Evolutionary conservation across 1,139 yeast species (phyloP), one percentile per base, ranked within the genome.

Genomic region (Blastobotrys malaysiensis): DNA sequence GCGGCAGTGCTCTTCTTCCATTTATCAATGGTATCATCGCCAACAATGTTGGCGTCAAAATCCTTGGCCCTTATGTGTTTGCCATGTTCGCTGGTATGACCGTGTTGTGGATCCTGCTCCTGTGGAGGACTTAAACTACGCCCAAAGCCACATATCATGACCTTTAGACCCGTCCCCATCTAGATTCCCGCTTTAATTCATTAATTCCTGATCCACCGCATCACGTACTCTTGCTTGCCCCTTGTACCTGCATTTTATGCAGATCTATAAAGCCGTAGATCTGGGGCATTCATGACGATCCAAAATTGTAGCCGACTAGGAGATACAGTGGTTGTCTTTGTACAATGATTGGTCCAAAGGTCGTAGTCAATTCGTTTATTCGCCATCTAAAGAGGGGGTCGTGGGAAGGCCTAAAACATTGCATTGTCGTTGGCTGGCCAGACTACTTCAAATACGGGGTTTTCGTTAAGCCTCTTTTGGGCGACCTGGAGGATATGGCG

Each of bases 1-100:
- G 86, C n/a, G 95, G 95, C 1, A 88, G 86, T 13, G 95, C 95
- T 0, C 31, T 65, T 6, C 53, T 63, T 16, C 73, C 65, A 16
- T 69, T 67, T 52, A 49, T 68, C 14, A 65, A 63, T 26, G 72
- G 72, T 31, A 60, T 64, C 21, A 56, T 69, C 21, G 63, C 69
- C 18, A 57, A 64, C 43, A 26, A 55, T 9, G 53, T 52, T 13
- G 70, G 70, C 7, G 65, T 69, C 9, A 52, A 55, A 48, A 65
- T 63, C 6, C 56, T 69, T 45, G 69, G 64, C 18, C 71, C 71
- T 2, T 61, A 65, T 27, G 62, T 59, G 13, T 56, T 65, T 20
- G 59, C 61, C 1, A 52, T 67, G 47, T 57, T 68, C 45, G 58
- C 57, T 3, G 51, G 56, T 2, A 65, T 68, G 69, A 27, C 63